Evolutionary conservation across 495 filamentous ascomycete genomes (phyloP).

Genomic region (Penicillium maclennaniae): DNA sequence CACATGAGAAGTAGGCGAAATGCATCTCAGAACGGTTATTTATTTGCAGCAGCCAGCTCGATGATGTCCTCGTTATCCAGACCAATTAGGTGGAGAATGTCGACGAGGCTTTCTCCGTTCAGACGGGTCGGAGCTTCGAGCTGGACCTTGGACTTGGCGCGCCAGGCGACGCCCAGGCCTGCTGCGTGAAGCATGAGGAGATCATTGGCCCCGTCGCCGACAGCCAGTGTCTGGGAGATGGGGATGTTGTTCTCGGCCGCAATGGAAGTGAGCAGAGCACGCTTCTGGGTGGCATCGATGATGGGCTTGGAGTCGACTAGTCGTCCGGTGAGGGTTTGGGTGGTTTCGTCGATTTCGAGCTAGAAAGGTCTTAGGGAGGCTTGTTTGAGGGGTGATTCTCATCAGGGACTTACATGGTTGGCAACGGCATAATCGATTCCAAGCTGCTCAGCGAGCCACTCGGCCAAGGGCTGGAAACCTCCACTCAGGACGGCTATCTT

Average conservation of each 20-base stretch:
- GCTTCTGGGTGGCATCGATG: slow-evolving; percentile 78
- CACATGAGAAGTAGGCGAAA: background rate
- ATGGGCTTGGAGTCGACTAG: slow-evolving; percentile 65
- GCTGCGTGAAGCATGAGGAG: slow-evolving; percentile 86
- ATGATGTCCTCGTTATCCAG: slow-evolving; percentile 63
- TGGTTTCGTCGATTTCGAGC: slow-evolving; percentile 64
- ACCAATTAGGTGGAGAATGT: slow-evolving; percentile 82
- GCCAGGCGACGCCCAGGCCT: slow-evolving; percentile 87
- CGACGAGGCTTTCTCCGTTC: slow-evolving; percentile 73
- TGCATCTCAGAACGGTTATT: slow-evolving; percentile 8
- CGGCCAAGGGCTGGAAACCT: slow-evolving; percentile 83
- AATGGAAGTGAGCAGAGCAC: slow-evolving; percentile 69
- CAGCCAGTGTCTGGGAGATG: slow-evolving; percentile 73
- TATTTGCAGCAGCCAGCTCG: slow-evolving; percentile 35
- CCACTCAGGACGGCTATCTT: slow-evolving; percentile 88
- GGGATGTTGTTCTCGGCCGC: slow-evolving; percentile 67
- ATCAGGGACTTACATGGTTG: slow-evolving; percentile 58
- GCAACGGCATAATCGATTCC: slow-evolving; percentile 84
- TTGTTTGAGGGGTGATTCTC: background rate
- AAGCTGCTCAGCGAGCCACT: slow-evolving; percentile 75
- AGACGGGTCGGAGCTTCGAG: slow-evolving; percentile 75
- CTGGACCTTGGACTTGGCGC: slow-evolving; percentile 90
- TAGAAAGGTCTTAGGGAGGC: slow-evolving; percentile 16
- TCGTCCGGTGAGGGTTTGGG: slow-evolving; percentile 73
- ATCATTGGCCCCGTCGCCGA: slow-evolving; percentile 95